Evolutionary conservation across 495 filamentous ascomycete species (phyloP), one percentile per base, ranked within the genome.

Genomic region (Neurospora sp.): DNA sequence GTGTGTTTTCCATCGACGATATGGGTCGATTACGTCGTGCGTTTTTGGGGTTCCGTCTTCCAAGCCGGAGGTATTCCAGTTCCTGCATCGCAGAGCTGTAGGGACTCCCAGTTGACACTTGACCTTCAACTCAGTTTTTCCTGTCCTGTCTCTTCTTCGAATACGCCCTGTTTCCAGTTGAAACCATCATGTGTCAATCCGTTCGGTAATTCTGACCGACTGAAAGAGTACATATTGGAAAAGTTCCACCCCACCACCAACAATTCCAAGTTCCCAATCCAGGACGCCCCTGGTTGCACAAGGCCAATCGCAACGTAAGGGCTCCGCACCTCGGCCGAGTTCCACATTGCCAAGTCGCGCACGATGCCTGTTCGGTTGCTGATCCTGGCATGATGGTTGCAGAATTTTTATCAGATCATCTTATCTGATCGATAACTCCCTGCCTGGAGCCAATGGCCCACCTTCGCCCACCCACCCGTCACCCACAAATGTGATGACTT

Each of bases 341-440:
- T 18, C 54, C 54, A 66, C 27, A 4, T 9, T 62, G 54, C 54
- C 54, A 66, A 66, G 9, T 31, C 31, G 41, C 37, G 37, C 46
- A 46, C 35, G 71, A 72, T 31, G 44, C 72, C 37, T 69, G 27
- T 54, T 66, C 18, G 38, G 37, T 69, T 40, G 35, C 35, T 35
- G 35, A 35, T 35, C 35, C 35, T 5, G 35, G 35, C 35, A 35
- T 35, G 35, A 35, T 35, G 39, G 39, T 6, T 69, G 8, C 40
- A 39, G 73, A 75, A 44, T 54, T 76, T 76, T 76, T 76, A 76
- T 76, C 70, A 1, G 70, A 72, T 72, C 70, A 72, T 75, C 73
- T 75, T 72, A 75, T 75, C 73, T 59, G 73, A 75, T 75, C 70
- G 72, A 73, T 73, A 71, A 73, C 16, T 37, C 16, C 8, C 41